phyloP scores from a whole-genome alignment of 768 basidiomycete species.

The Collybia sordida region DNA sequence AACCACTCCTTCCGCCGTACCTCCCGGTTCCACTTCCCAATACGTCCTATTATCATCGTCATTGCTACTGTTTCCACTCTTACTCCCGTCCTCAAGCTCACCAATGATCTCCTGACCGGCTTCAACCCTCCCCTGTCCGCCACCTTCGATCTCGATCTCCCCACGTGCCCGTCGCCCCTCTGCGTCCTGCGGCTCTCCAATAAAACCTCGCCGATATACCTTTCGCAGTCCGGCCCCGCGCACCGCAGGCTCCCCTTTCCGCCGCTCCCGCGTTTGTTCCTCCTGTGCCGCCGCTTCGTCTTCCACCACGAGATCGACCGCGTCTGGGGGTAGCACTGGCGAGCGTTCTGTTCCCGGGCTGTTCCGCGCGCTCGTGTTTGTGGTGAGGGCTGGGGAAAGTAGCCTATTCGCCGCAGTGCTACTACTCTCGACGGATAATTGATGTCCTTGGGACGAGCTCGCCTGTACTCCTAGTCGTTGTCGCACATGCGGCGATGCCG shows the following conservation, averaged over 20 bases:
- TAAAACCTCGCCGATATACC: constrained; percentile 53
- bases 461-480: constrained; percentile 6
- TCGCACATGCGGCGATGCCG: constrained; percentile 20
- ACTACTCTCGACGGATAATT: constrained; percentile 27
- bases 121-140: constrained; percentile 29
- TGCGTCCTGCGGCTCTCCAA: constrained; percentile 32
- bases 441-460: constrained; percentile 11
- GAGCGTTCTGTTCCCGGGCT: constrained; percentile 25
- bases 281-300: constrained; percentile 55
- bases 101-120: constrained; percentile 41
- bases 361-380: constrained; percentile 27
- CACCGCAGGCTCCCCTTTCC: constrained; percentile 60
- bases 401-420: constrained; percentile 20
- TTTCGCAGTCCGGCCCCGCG: constrained; percentile 43
- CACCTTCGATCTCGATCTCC: constrained; percentile 41
- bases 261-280: constrained; percentile 50
- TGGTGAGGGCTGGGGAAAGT: constrained; percentile 28
- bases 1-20: constrained; percentile 20
- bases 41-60: constrained; percentile 18
- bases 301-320: constrained; percentile 87
- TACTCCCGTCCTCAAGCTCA: constrained; percentile 31
- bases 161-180: constrained; percentile 31
- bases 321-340: constrained; percentile 58
- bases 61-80: constrained; percentile 22
- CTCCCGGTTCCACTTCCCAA: constrained; percentile 17